Evolutionary conservation across 306 rosid genomes (phyloP).

Genomic region (Fagus sylvatica): DNA sequence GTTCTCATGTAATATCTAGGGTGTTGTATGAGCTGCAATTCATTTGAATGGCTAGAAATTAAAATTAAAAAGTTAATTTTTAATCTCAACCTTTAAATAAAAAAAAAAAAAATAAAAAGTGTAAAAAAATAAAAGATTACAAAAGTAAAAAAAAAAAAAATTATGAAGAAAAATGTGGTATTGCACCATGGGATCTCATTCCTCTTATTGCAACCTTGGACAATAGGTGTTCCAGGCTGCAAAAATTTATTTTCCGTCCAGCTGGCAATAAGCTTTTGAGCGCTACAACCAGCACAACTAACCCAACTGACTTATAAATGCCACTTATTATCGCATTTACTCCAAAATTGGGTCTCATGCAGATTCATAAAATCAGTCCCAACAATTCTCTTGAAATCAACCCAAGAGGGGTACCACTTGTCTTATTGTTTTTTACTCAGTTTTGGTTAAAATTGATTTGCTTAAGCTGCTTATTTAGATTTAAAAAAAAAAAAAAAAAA

Average conservation of each 20-base stretch:
- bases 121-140: no score
- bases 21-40: no score
- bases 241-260: constrained; percentile 11
- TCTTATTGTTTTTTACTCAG: neutral
- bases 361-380: neutral
- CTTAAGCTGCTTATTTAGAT: neutral
- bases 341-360: constrained; percentile 6
- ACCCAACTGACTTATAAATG: constrained; percentile 38
- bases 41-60: no score
- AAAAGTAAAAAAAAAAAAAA: no score
- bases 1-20: no score
- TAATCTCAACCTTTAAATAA: no score
- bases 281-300: constrained; percentile 15
- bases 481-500: neutral
- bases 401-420: neutral
- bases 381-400: neutral
- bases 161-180: no score
- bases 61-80: no score
- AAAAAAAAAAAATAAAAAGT: no score
- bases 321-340: constrained; percentile 35
- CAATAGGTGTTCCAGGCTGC: neutral
- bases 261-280: neutral
- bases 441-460: neutral
- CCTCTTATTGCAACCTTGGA: no score
- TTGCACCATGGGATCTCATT: no score